Evolutionary conservation across 2,329 filamentous ascomycete species (phyloP).

Genomic region (Mollisiaceae sp.): DNA sequence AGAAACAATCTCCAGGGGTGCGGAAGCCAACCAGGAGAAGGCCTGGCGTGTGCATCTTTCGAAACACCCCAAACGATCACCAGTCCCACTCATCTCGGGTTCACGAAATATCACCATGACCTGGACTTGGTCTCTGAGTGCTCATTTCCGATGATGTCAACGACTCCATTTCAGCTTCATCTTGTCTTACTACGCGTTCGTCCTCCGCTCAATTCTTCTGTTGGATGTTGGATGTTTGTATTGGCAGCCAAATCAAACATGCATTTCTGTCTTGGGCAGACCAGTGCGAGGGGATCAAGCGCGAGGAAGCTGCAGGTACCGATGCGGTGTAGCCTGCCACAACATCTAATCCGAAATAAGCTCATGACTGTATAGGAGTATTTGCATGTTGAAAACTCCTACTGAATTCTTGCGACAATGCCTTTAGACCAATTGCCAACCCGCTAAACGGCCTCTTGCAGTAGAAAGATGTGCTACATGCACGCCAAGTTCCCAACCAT

Average conservation of each 20-base stretch:
- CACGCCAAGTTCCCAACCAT: slow-evolving; percentile 1
- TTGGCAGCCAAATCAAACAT: not conserved
- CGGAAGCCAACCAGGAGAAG: not conserved
- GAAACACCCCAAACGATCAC: slow-evolving; percentile 4
- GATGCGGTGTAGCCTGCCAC: not conserved
- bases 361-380: not conserved
- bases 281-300: not conserved
- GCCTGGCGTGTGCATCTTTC: not conserved
- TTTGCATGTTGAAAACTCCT: slow-evolving; percentile 5
- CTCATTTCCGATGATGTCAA: slow-evolving; percentile 20
- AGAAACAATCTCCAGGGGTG: not conserved
- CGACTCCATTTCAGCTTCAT: slow-evolving; percentile 7
- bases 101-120: not conserved
- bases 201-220: not conserved
- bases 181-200: slow-evolving; percentile 3
- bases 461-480: not conserved
- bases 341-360: slow-evolving; percentile 3
- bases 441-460: not conserved
- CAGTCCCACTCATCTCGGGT: slow-evolving; percentile 9
- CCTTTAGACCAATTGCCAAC: not conserved
- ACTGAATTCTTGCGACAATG: not conserved
- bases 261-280: too few species aligned
- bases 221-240: not conserved
- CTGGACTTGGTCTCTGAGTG: not conserved
- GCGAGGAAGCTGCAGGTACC: not conserved